Conservation (phyloP, 495 filamentous ascomycete species). For the Penicillium parvum region DNA sequence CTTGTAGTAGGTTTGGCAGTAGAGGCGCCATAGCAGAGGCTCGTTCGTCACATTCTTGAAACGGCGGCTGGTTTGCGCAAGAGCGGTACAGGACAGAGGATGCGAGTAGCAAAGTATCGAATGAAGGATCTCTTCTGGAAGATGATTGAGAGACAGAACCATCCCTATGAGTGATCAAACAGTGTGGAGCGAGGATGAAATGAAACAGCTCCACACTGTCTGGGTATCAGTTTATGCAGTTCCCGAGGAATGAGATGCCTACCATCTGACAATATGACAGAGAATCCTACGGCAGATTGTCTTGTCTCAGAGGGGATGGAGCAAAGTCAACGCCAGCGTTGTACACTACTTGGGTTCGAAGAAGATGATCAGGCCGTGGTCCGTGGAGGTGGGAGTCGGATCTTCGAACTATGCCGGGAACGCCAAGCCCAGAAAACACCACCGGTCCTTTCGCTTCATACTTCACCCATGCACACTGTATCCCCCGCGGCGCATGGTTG, state of each 20-base stretch:
- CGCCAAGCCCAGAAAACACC: too few species aligned
- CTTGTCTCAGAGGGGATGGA: not conserved
- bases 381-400: not conserved
- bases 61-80: slow-evolving; percentile 59
- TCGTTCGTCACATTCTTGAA: slow-evolving; percentile 63
- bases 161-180: slow-evolving; percentile 24
- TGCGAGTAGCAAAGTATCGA: slow-evolving; percentile 59
- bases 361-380: not conserved
- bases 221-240: not conserved
- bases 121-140: slow-evolving; percentile 74
- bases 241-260: not conserved
- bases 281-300: not conserved
- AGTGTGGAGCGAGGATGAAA: not conserved
- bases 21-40: slow-evolving; percentile 71
- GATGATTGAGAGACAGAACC: slow-evolving; percentile 36
- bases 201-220: not conserved
- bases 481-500: too few species aligned
- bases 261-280: not conserved
- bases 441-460: too few species aligned
- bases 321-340: slow-evolving; percentile 12
- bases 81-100: slow-evolving; percentile 38
- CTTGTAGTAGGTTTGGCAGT: slow-evolving; percentile 62
- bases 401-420: not conserved
- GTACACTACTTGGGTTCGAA: slow-evolving; percentile 1
- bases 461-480: too few species aligned